Evolutionary conservation across 208 protist genomes (phyloP).

Genomic region (Leishmania turanica): DNA sequence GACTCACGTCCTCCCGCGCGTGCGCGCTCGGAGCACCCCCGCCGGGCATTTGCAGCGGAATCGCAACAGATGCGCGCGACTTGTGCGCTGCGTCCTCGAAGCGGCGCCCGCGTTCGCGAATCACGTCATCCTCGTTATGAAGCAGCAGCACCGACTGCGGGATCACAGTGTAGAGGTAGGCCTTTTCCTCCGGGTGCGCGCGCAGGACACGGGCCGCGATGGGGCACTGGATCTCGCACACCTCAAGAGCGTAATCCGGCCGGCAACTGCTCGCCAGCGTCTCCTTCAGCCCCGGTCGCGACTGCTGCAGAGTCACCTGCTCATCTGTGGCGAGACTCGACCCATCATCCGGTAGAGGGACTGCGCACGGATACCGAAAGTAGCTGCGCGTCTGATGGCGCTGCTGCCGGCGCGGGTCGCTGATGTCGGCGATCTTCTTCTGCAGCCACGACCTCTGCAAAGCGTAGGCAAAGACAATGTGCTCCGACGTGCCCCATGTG

Average conservation of each 20-base stretch:
- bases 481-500: constrained; percentile 91
- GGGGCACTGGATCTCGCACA: constrained; percentile 44
- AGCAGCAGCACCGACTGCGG: constrained; percentile 67
- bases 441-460: constrained; percentile 89
- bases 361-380: constrained; percentile 68
- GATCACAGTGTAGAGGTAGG: constrained; percentile 54
- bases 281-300: neutral
- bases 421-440: constrained; percentile 81
- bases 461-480: constrained; percentile 89
- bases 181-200: constrained; percentile 16
- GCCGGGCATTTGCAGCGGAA: constrained; percentile 21
- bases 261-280: neutral
- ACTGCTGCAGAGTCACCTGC: neutral
- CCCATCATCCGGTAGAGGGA: constrained; percentile 41
- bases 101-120: constrained; percentile 52
- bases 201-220: constrained; percentile 33
- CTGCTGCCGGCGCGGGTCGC: constrained; percentile 73
- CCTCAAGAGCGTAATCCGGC: constrained; percentile 9
- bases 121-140: constrained; percentile 69
- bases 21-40: neutral
- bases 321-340: neutral
- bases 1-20: constrained; percentile 10
- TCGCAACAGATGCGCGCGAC: constrained; percentile 15
- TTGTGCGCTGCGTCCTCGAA: constrained; percentile 44
- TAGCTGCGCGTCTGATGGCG: constrained; percentile 74